A percentile compares a stretch with the other conserved stretches of the same genome.
Evolutionary conservation across 2,329 filamentous ascomycete genomes (phyloP).

Genomic region (Colletotrichum trifolii): DNA sequence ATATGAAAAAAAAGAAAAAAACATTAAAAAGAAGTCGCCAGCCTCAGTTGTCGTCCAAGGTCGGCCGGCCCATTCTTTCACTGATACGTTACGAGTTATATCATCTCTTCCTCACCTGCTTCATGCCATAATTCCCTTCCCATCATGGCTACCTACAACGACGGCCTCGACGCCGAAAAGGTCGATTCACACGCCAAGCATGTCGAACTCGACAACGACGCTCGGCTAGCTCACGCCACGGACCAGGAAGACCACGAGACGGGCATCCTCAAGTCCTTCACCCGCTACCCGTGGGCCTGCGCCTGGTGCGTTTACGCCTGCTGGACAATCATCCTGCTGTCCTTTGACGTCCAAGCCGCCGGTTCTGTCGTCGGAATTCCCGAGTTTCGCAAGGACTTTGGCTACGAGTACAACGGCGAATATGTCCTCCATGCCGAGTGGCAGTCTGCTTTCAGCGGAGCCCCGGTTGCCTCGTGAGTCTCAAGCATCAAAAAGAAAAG

Average conservation of each 20-base stretch:
- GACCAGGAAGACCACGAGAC: conserved; percentile 44
- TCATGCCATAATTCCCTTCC: background rate
- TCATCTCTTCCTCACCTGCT: background rate
- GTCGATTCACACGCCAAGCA: conserved; percentile 20
- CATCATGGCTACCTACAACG: conserved; percentile 5
- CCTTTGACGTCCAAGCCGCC: conserved; percentile 54
- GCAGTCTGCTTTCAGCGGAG: conserved; percentile 57
- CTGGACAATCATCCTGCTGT: conserved; percentile 52
- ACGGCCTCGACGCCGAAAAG: conserved; percentile 26
- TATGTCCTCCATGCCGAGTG: conserved; percentile 55
- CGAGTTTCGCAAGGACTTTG: conserved; percentile 57
- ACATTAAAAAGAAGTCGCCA: too few relatives aligned
- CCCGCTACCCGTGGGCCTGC: conserved; percentile 41
- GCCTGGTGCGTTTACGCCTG: conserved; percentile 52
- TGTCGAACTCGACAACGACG: conserved; percentile 15
- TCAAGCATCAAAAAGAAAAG: background rate
- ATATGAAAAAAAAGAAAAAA: too few relatives aligned
- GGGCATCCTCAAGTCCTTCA: conserved; percentile 39
- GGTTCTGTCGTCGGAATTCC: conserved; percentile 56
- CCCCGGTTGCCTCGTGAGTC: conserved; percentile 50
- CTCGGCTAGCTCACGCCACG: conserved; percentile 15
- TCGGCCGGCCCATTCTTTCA: background rate
- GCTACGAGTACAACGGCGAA: conserved; percentile 46
- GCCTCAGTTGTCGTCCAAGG: background rate
- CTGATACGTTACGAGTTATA: background rate